phyloP scores from a whole-genome alignment of 2,329 filamentous ascomycete genomes.

The Cladophialophora bantiana region DNA sequence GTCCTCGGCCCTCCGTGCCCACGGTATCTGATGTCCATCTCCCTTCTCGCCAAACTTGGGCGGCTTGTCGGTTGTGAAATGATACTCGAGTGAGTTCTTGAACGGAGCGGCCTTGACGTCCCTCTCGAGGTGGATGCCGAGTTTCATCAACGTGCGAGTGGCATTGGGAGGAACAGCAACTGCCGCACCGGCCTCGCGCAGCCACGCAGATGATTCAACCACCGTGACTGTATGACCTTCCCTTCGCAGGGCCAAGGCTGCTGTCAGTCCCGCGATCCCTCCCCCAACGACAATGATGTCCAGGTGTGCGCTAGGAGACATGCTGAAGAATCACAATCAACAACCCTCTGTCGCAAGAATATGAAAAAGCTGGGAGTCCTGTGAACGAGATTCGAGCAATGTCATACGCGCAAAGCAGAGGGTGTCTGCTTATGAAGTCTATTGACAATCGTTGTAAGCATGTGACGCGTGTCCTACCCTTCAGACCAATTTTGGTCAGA shows the following conservation, averaged over 20 bases:
- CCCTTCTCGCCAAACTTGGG: constrained; percentile 9
- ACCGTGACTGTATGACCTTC: constrained; percentile 58
- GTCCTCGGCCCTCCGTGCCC: background rate
- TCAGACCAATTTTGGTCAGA: background rate
- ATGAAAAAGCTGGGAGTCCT: too few relatives aligned
- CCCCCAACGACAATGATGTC: constrained; percentile 42
- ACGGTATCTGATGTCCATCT: background rate
- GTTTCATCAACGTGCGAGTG: constrained; percentile 37
- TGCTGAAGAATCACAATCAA: background rate
- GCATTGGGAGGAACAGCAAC: constrained; percentile 44
- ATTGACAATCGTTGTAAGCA: background rate
- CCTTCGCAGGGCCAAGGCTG: constrained; percentile 59
- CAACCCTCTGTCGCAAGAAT: background rate
- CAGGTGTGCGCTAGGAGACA: constrained; percentile 5
- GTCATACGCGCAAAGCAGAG: background rate
- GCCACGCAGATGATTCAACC: constrained; percentile 42
- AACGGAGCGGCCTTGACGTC: constrained; percentile 15
- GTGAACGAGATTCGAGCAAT: background rate
- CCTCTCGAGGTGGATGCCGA: constrained; percentile 36
- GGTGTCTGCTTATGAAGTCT: background rate
- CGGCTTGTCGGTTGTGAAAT: constrained; percentile 13
- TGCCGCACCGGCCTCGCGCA: constrained; percentile 44
- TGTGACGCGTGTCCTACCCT: background rate
- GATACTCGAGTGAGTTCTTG: constrained; percentile 13
- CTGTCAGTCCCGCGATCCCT: constrained; percentile 46